Percentiles rank a stretch among this genome's conserved stretches.
Conservation (phyloP, 345 rosid species). For the Diplotaxis tenuifolia region DNA sequence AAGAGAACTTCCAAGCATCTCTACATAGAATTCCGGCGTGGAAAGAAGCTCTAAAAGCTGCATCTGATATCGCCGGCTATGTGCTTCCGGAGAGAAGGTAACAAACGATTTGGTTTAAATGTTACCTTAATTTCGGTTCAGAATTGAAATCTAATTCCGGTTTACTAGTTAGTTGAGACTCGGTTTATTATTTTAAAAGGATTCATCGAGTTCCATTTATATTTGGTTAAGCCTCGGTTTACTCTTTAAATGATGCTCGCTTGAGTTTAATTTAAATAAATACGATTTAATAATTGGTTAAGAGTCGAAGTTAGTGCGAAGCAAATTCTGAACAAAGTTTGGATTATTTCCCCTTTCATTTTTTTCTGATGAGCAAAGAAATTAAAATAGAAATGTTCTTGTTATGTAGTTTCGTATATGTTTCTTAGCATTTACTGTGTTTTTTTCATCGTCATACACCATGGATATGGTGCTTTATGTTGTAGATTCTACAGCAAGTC, state of each 20-base stretch:
- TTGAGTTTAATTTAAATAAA: not conserved
- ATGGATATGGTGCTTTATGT: not conserved
- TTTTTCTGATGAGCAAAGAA: too few species aligned
- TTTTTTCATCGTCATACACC: not conserved
- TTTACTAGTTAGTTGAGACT: not conserved
- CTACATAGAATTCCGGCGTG: constrained; percentile 6
- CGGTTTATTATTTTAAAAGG: not conserved
- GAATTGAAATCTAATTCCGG: not conserved
- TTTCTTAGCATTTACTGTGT: not conserved
- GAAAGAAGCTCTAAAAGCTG: constrained; percentile 13
- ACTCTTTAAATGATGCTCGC: not conserved
- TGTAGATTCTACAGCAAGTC: not conserved
- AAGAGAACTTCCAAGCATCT: not conserved
- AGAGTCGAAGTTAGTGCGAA: not conserved
- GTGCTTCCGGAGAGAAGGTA: constrained; percentile 28
- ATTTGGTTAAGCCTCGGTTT: not conserved
- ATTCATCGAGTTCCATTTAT: not conserved
- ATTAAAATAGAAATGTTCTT: not conserved
- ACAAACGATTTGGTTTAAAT: not conserved
- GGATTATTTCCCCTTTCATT: too few species aligned
- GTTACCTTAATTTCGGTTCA: not conserved
- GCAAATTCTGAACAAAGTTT: not conserved
- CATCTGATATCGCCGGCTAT: constrained; percentile 30
- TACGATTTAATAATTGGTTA: not conserved
- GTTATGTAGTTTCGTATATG: not conserved